Conservation (phyloP, 306 rosid genomes). For the Glycine latifolia region DNA sequence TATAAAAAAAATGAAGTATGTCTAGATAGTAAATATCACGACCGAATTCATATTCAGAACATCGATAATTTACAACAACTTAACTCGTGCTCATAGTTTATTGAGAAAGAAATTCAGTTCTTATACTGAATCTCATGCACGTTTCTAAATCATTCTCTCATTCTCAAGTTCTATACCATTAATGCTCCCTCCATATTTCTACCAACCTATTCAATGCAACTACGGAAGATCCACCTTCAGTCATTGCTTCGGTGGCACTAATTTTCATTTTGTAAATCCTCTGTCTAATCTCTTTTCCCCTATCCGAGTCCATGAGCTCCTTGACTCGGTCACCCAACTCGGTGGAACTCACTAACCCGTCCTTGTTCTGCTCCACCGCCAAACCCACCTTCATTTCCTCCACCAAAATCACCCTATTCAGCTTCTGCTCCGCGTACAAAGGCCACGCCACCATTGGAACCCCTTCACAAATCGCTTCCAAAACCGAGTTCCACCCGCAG, state of each 20-base stretch:
- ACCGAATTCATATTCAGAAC: too few relatives aligned
- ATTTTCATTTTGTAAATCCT: not conserved
- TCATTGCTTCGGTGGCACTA: not conserved
- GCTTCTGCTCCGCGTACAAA: slow-evolving; percentile 59
- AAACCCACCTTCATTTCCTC: slow-evolving; percentile 56
- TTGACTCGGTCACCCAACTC: slow-evolving; percentile 42
- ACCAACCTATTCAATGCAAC: slow-evolving; percentile 23
- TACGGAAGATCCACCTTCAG: slow-evolving; percentile 28
- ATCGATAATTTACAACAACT: not conserved
- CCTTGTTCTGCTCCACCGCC: not conserved
- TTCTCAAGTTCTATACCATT: too few relatives aligned
- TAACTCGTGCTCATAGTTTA: not conserved
- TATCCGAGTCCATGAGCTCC: slow-evolving; percentile 54
- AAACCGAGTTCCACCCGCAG: slow-evolving; percentile 70
- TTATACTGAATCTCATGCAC: not conserved
- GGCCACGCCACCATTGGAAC: slow-evolving; percentile 59
- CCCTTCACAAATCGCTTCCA: slow-evolving; percentile 54
- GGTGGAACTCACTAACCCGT: slow-evolving; percentile 41
- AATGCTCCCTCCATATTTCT: not conserved
- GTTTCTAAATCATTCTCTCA: too few relatives aligned
- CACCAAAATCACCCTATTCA: slow-evolving; percentile 51
- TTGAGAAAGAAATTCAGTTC: not conserved
- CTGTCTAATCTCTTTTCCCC: slow-evolving; percentile 28
- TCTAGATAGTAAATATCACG: too few relatives aligned
- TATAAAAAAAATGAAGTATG: too few relatives aligned